Base-by-base conservation (phyloP, 371 early-diverging fungal genomes). In the Batkoa obscura region DNA sequence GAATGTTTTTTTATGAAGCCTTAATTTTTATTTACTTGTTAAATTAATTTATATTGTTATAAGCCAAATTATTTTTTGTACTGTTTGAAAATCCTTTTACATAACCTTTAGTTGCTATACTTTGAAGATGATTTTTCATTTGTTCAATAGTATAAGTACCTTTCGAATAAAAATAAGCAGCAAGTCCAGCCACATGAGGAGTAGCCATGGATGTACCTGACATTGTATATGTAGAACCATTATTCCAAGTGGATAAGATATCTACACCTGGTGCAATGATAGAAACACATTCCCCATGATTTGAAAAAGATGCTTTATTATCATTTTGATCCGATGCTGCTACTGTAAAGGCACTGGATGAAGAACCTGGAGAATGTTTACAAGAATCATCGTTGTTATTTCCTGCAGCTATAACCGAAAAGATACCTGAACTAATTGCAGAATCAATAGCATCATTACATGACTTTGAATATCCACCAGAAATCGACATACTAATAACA, bases 301-400 rank as follows among this genome's bases (percentile, higher is more conserved):
- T 84, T 31, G 84, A 82, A 66, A 83, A 88, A 31, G 61, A 71
- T 6, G 87, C 82, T 35, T 79, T 70, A 0, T 71, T 72, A 66
- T 88, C 88, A 48, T 75, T 74, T 34, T 66, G 59, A 64, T 83
- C 79, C 10, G 84, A 81, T 0, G 89, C 88, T 5, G 91, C 98
- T 3, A 92, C 93, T 0, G 92, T 93, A 45, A 94, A 67, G 1
- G 87, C 91, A 37, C 79, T 71, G 5, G 74, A 67, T 1, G 84
- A 82, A 13, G 84, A 79, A n/a, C 86, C 88, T 15, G 98, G 95
- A 0, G 88, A 86, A 55, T 76, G 80, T 39, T 69, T 62, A 64
- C 95, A 94, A 0, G 94, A 93, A 62, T 88, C 81, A 57, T 69
- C 69, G 43, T 70, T 75, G 43, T 73, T 72, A 48, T 78, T 79